These are phyloP conservation scores for Gracilaria domingensis DNA, from an alignment of 23 red algal genomes.

Conservation along the genomic window DNA sequence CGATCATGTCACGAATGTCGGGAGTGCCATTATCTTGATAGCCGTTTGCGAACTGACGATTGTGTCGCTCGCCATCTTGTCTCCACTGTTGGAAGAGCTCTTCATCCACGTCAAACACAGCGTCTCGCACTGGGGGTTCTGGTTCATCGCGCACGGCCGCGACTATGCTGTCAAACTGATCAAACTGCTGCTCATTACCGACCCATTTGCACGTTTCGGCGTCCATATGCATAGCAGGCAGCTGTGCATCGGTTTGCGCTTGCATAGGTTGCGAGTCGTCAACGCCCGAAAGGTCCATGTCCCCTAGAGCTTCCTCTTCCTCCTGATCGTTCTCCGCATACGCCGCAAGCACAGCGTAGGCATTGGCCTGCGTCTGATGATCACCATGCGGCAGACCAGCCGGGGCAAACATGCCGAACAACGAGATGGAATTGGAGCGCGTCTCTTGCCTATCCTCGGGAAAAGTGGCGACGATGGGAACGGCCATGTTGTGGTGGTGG, in stretches of 20 bases:
- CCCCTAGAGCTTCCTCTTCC: neutral
- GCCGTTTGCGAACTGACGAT: conserved; percentile 20
- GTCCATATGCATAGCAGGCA: conserved; percentile 41
- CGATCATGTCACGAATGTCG: neutral
- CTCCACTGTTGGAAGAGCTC: neutral
- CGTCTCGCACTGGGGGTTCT: neutral
- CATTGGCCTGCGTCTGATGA: neutral
- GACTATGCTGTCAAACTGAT: conserved; percentile 23
- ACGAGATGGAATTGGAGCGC: neutral
- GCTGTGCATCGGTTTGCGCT: neutral
- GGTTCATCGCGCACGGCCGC: neutral
- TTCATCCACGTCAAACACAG: conserved; percentile 16
- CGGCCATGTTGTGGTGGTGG: neutral
- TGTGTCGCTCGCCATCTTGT: neutral
- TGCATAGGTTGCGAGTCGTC: neutral
- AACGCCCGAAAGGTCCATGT: conserved; percentile 8
- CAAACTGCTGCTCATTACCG: conserved; percentile 48
- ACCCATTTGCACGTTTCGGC: conserved; percentile 5
- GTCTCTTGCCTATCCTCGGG: neutral
- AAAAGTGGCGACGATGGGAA: conserved; percentile 8
- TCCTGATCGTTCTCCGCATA: conserved; percentile 29
- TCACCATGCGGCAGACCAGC: neutral
- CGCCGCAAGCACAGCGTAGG: neutral
- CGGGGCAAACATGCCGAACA: neutral
- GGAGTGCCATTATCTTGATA: neutral